Conservation (phyloP, 345 rosid species). For the Raphanus sativus region DNA sequence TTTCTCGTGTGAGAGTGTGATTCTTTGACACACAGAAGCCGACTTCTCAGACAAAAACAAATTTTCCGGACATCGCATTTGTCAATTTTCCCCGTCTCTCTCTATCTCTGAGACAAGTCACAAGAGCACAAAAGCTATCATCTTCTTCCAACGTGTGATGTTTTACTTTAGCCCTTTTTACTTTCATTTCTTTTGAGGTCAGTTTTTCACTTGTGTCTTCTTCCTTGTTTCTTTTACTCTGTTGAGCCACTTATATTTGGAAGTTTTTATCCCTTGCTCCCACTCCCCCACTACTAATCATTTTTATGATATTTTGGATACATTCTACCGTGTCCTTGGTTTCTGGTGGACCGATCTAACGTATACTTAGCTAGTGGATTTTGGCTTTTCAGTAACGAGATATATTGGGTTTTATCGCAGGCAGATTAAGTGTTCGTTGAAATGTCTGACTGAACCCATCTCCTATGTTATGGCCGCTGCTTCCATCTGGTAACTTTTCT, state of each 20-base stretch:
- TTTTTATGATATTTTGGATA: slow-evolving; percentile 33
- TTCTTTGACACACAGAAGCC: slow-evolving; percentile 37
- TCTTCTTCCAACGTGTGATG: slow-evolving; percentile 50
- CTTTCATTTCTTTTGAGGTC: slow-evolving; percentile 72
- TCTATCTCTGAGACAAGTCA: slow-evolving; percentile 37
- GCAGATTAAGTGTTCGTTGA: slow-evolving; percentile 20
- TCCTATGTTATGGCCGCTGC: slow-evolving; percentile 4
- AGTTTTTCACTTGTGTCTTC: slow-evolving; percentile 16
- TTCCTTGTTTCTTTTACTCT: slow-evolving; percentile 28
- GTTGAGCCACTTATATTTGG: slow-evolving; percentile 40
- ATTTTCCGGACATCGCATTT: slow-evolving; percentile 21
- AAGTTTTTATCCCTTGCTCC: slow-evolving; percentile 20
- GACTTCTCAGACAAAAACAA: slow-evolving; percentile 33
- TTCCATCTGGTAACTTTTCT: slow-evolving; percentile 5
- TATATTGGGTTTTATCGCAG: slow-evolving; percentile 22
- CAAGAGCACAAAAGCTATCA: slow-evolving; percentile 47
- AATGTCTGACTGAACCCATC: slow-evolving; percentile 15
- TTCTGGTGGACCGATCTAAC: slow-evolving; percentile 8
- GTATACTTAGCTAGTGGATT: background rate
- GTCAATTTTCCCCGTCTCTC: background rate
- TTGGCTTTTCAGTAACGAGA: slow-evolving; percentile 25
- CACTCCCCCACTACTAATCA: slow-evolving; percentile 11
- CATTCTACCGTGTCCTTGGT: slow-evolving; percentile 32
- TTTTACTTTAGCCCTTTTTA: slow-evolving; percentile 27
- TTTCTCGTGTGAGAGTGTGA: slow-evolving; percentile 18